phyloP scores from a whole-genome alignment of 441 rosid species.

The Hypseocharis bilobata region DNA sequence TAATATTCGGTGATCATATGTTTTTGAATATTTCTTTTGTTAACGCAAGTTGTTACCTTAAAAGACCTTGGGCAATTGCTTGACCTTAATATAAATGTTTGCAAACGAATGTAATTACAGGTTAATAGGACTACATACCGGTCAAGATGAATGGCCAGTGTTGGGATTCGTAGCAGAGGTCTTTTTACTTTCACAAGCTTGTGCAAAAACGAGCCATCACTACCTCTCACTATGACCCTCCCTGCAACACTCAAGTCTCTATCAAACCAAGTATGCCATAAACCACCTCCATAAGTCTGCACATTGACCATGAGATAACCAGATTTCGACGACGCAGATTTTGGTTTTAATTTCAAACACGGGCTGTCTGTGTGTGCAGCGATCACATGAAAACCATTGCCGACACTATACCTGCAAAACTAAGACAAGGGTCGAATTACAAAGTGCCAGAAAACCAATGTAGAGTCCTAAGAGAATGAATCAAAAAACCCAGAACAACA shows the following conservation, averaged over 20 bases:
- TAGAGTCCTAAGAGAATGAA: neutral
- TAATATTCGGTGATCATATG: neutral
- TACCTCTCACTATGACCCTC: conserved; percentile 60
- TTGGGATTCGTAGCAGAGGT: conserved; percentile 74
- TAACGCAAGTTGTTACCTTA: neutral
- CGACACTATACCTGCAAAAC: conserved; percentile 57
- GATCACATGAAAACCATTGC: conserved; percentile 75
- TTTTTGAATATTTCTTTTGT: neutral
- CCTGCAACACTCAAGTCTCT: conserved; percentile 95
- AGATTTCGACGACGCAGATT: conserved; percentile 73
- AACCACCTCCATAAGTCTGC: conserved; percentile 89
- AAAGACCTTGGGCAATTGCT: neutral
- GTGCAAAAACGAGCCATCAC: conserved; percentile 59
- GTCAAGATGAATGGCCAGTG: conserved; percentile 88
- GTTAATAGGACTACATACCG: conserved; percentile 33
- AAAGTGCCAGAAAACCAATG: neutral
- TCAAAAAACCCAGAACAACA: neutral
- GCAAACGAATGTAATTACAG: too few relatives aligned
- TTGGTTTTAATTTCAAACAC: conserved; percentile 81
- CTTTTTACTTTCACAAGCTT: conserved; percentile 74
- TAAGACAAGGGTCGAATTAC: conserved; percentile 9
- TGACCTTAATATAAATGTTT: neutral
- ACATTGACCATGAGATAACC: conserved; percentile 80
- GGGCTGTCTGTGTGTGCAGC: conserved; percentile 97
- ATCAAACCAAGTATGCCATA: conserved; percentile 98